Base-by-base conservation (phyloP, 208 protist genomes). In the Leishmania amazonensis region DNA sequence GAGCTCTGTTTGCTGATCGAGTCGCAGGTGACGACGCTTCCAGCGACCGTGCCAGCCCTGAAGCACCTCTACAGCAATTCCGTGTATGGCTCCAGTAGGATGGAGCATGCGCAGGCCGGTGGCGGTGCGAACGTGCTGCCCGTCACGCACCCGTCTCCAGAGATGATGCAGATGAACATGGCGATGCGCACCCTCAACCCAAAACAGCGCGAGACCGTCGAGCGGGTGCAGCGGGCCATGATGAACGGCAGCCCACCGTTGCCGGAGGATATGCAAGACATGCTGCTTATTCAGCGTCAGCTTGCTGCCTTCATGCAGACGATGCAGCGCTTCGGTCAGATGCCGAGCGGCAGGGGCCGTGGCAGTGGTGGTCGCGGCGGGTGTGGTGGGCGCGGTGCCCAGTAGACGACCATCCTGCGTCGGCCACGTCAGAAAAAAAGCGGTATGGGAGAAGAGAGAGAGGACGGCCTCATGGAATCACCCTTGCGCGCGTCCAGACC, bases 201-300 rank as follows among this genome's bases (percentile, higher is more conserved):
- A 2, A 68, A 77, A 78, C 90, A 96, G 76, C 83, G 84, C 21
- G 81, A 81, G n/a, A 90, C 87, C 21, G 79, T 96, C 76, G 84
- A 89, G 79, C 85, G 89, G 8, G 88, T 94, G 64, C 89, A 96
- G 86, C 64, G 83, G 53, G 90, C 72, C 31, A 94, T 96, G 89
- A 86, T 84, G 70, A 81, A 57, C 7, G 93, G 93, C 21, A 79
- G 84, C 17, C 86, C 78, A 15, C 92, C 90, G 47, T 72, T 86
- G 5, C 72, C 86, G 35, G 89, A 97, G 47, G 93, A 97, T 45
- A 92, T 88, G 83, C 60, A 57, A 4, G 88, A 90, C 11, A 94
- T 96, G 91, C 84, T 89, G n/a, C 65, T 90, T 17, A 94, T 97
- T 71, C 93, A 96, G 80, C 88, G 85, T 49, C 93, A 96, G 64